These are phyloP conservation scores for Firmiana major DNA, from an alignment of 345 rosid genomes.

Conservation along the genomic window DNA sequence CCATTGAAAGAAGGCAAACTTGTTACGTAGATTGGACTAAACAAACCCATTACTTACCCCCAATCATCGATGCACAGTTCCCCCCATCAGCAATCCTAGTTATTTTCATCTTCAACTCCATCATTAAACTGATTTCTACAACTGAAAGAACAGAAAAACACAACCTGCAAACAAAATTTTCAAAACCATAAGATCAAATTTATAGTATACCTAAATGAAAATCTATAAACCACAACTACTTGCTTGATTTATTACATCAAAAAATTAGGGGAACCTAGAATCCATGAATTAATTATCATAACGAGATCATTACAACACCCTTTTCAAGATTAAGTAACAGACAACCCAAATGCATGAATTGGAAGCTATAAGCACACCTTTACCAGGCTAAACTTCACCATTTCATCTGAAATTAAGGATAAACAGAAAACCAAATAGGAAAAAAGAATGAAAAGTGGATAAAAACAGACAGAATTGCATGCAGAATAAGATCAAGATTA, in stretches of 20 bases:
- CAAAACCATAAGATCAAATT: not conserved
- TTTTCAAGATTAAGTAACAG: not conserved
- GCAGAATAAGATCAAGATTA: constrained; percentile 22
- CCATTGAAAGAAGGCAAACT: constrained; percentile 33
- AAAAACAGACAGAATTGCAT: constrained; percentile 9
- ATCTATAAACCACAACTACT: not conserved
- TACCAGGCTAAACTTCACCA: not conserved
- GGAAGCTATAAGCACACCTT: not conserved
- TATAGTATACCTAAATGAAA: not conserved
- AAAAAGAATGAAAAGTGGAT: not conserved
- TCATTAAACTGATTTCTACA: constrained; percentile 17
- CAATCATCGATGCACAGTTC: constrained; percentile 13
- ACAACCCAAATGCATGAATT: not conserved
- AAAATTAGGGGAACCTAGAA: not conserved
- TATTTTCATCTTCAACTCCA: constrained; percentile 25
- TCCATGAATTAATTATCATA: constrained; percentile 4
- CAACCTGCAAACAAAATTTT: constrained; percentile 1
- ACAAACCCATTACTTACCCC: constrained; percentile 33
- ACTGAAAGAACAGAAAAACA: constrained; percentile 19
- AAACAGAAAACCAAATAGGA: not conserved
- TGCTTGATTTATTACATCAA: not conserved
- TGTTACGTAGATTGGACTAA: constrained; percentile 17
- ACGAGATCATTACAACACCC: constrained; percentile 6
- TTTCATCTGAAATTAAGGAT: not conserved
- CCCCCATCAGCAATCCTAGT: constrained; percentile 16